Conservation (phyloP, 176 grass and related monocot genomes). For the Calamus simplicifolius region DNA sequence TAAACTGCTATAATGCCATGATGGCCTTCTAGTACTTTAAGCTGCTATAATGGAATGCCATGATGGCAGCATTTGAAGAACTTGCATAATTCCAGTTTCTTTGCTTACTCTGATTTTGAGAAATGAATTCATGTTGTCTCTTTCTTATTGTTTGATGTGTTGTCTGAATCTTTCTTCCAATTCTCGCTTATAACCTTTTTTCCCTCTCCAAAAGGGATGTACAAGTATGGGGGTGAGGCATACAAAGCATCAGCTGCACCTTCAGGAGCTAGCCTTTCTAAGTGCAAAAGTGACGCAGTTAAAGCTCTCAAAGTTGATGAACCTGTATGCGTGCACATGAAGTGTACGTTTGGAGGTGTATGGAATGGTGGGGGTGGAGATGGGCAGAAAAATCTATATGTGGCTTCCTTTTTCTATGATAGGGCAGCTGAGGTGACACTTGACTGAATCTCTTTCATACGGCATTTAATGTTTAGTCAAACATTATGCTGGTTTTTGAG, state of each 20-base stretch:
- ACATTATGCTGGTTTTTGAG: no score
- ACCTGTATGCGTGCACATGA: slow-evolving; percentile 20
- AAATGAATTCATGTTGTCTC: no score
- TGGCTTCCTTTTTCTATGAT: slow-evolving; percentile 24
- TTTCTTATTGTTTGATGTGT: no score
- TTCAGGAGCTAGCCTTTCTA: slow-evolving; percentile 15
- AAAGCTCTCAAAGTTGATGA: slow-evolving; percentile 21
- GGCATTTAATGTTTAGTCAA: no score
- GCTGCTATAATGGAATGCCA: no score
- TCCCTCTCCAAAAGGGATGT: slow-evolving; percentile 4
- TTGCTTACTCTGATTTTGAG: no score
- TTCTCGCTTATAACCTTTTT: neutral
- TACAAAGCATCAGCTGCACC: slow-evolving; percentile 13
- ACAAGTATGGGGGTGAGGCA: slow-evolving; percentile 17
- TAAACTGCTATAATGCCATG: no score
- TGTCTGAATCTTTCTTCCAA: neutral
- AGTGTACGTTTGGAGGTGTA: slow-evolving; percentile 40
- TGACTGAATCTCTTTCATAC: neutral
- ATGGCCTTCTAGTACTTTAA: no score
- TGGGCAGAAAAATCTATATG: slow-evolving; percentile 31
- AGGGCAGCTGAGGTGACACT: slow-evolving; percentile 19
- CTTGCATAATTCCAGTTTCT: no score
- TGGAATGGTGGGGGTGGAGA: slow-evolving; percentile 46
- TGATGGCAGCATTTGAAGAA: no score
- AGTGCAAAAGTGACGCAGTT: slow-evolving; percentile 10